Evolutionary conservation across 176 grass and related monocot genomes (phyloP).

Genomic region (Carex cristatella): DNA sequence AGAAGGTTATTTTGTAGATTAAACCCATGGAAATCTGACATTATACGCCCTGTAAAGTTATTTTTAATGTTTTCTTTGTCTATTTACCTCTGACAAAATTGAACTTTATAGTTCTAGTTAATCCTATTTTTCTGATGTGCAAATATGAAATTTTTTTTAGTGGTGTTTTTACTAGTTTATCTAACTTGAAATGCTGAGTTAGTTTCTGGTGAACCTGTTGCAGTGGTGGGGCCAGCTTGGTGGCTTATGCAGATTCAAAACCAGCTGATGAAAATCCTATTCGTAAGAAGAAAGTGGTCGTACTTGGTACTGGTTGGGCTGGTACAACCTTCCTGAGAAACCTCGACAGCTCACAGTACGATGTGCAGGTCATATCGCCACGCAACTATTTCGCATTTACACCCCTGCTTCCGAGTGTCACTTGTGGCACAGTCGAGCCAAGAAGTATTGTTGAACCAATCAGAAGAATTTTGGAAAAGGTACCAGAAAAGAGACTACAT

Average conservation of each 20-base stretch:
- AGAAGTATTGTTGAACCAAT: constrained; percentile 91
- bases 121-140: background rate
- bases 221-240: constrained; percentile 65
- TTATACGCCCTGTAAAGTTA: background rate
- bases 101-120: background rate
- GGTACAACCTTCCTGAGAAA: constrained; percentile 87
- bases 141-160: background rate
- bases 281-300: constrained; percentile 68
- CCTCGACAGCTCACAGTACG: constrained; percentile 58
- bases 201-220: constrained; percentile 5
- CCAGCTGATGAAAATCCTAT: constrained; percentile 36
- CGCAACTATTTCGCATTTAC: constrained; percentile 93
- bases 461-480: constrained; percentile 76
- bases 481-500: constrained; percentile 19
- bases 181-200: background rate
- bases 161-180: background rate
- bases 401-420: constrained; percentile 83
- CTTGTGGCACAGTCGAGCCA: constrained; percentile 87
- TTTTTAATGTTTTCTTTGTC: background rate
- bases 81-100: background rate
- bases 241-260: constrained; percentile 69
- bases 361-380: constrained; percentile 94
- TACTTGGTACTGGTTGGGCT: constrained; percentile 88
- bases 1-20: background rate
- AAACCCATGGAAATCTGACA: background rate